phyloP scores from a whole-genome alignment of 1,139 yeast species.

The Diutina rugosa region DNA sequence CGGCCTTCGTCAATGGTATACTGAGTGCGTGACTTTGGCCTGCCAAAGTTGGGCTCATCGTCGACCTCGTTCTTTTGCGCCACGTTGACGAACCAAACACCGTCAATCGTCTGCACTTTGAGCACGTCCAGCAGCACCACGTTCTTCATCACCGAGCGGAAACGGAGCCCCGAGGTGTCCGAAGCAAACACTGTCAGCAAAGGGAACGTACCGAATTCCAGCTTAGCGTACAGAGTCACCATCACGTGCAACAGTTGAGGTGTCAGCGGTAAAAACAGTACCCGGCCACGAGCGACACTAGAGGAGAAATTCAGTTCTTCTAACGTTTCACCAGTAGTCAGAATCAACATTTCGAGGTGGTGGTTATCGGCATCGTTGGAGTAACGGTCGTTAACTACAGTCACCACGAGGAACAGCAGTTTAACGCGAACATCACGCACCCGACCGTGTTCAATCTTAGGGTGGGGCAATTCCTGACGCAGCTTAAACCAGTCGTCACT shows the following conservation, averaged over 20 bases:
- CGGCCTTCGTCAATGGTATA: slow-evolving; percentile 54
- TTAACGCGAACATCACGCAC: slow-evolving; percentile 37
- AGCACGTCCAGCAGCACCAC: slow-evolving; percentile 31
- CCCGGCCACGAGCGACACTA: slow-evolving; percentile 29
- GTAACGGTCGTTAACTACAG: slow-evolving; percentile 36
- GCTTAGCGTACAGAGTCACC: slow-evolving; percentile 15
- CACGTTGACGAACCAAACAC: slow-evolving; percentile 51
- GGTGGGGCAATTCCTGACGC: slow-evolving; percentile 10
- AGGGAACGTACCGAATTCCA: slow-evolving; percentile 12
- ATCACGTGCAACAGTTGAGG: slow-evolving; percentile 42
- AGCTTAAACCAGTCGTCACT: slow-evolving; percentile 47
- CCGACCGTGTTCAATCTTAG: slow-evolving; percentile 18
- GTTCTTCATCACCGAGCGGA: slow-evolving; percentile 28
- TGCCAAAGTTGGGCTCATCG: not conserved
- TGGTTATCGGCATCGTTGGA: slow-evolving; percentile 15
- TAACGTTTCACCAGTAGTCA: slow-evolving; percentile 46
- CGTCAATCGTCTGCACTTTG: slow-evolving; percentile 52
- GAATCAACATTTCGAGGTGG: slow-evolving; percentile 35
- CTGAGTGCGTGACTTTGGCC: slow-evolving; percentile 13
- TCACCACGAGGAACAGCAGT: slow-evolving; percentile 39
- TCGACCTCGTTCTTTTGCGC: slow-evolving; percentile 15
- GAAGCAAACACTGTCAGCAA: slow-evolving; percentile 39
- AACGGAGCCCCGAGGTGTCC: slow-evolving; percentile 51
- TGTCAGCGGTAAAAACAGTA: slow-evolving; percentile 43
- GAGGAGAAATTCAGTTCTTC: slow-evolving; percentile 37